Conservation (phyloP, 306 rosid genomes). For the Castanea sativa region DNA sequence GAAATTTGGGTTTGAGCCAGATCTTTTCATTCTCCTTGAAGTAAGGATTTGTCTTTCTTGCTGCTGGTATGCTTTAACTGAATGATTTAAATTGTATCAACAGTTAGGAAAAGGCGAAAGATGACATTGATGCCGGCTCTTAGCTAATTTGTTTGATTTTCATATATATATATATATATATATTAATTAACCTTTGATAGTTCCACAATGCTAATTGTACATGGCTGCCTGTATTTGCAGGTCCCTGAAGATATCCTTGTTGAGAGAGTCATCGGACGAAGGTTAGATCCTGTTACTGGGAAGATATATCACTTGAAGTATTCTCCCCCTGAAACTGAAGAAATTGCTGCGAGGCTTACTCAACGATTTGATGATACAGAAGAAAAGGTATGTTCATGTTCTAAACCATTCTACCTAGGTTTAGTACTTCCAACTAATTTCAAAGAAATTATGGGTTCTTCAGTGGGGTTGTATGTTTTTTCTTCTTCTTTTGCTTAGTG, state of each 20-base stretch:
- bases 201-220: neutral
- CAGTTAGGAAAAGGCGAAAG: neutral
- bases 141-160: neutral
- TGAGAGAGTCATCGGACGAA: slow-evolving; percentile 91
- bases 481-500: neutral
- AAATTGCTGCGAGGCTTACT: slow-evolving; percentile 83
- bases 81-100: neutral
- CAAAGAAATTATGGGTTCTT: neutral
- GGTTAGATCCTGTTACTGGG: slow-evolving; percentile 90
- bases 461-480: neutral
- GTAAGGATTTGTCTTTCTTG: slow-evolving; percentile 33
- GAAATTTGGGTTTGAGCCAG: slow-evolving; percentile 60
- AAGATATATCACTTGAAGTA: slow-evolving; percentile 89
- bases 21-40: slow-evolving; percentile 78
- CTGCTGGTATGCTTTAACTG: neutral
- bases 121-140: neutral
- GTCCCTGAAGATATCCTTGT: slow-evolving; percentile 84
- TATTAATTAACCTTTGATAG: neutral
- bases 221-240: slow-evolving; percentile 39
- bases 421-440: neutral
- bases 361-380: slow-evolving; percentile 94
- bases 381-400: slow-evolving; percentile 61
- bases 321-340: slow-evolving; percentile 82
- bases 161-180: neutral
- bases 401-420: neutral